A percentile compares a stretch with the other conserved stretches of the same genome.
These are phyloP conservation scores for Carex parvula DNA, from an alignment of 176 grass and related monocot genomes.

Conservation along the genomic window DNA sequence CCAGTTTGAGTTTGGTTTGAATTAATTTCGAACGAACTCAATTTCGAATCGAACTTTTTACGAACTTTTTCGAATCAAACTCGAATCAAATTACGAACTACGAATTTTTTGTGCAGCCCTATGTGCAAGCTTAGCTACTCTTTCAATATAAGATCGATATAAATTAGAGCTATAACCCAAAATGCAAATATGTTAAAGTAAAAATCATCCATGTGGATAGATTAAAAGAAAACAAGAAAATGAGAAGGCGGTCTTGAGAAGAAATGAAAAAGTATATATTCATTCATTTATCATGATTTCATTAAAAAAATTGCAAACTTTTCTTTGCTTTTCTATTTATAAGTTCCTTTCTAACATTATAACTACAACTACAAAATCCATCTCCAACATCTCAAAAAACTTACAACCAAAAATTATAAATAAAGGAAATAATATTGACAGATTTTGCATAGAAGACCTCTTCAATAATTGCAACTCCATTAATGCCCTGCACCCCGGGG, in stretches of 20 bases:
- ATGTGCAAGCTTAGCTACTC: too few species aligned
- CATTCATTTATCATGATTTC: background rate
- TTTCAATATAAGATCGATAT: background rate
- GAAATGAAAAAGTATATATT: background rate
- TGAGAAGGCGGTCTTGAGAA: background rate
- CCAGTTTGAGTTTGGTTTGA: too few species aligned
- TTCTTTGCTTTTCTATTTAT: background rate
- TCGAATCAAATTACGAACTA: too few species aligned
- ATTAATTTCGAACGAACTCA: too few species aligned
- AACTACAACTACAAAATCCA: background rate
- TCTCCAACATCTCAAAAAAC: background rate
- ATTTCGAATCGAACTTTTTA: too few species aligned
- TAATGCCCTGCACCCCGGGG: constrained; percentile 48
- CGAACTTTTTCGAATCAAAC: too few species aligned
- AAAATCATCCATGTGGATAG: background rate
- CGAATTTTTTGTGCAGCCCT: too few species aligned
- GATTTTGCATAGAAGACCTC: background rate
- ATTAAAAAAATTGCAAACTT: background rate
- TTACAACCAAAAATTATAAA: background rate
- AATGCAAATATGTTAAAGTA: background rate
- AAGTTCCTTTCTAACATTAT: background rate
- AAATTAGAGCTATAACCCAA: background rate
- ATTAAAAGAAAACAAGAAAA: background rate
- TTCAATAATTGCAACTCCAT: background rate
- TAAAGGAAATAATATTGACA: constrained; percentile 14